phyloP scores from a whole-genome alignment of 2,329 filamentous ascomycete genomes.

The Taxawa tesnikishii region DNA sequence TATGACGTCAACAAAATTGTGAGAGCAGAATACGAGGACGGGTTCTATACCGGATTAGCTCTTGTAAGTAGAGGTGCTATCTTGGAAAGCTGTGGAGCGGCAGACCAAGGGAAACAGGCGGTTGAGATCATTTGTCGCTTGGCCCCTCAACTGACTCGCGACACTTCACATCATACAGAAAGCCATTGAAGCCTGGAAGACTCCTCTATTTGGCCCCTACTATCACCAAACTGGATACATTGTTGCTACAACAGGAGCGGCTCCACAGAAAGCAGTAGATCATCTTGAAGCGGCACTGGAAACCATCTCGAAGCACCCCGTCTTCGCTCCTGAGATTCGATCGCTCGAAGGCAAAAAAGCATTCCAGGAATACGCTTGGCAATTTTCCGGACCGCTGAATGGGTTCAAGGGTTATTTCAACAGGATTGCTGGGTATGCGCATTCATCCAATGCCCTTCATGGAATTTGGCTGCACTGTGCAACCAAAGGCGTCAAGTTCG shows the following conservation, averaged over 20 bases:
- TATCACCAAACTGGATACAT: constrained; percentile 41
- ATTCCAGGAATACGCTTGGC: constrained; percentile 33
- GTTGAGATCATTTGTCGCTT: neutral
- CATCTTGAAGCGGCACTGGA: constrained; percentile 32
- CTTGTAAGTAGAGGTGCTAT: constrained; percentile 32
- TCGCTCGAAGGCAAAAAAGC: constrained; percentile 24
- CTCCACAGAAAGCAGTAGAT: constrained; percentile 34
- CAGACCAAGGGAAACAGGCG: neutral
- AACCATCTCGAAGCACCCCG: constrained; percentile 27
- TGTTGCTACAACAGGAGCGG: constrained; percentile 36
- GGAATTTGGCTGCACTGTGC: constrained; percentile 33
- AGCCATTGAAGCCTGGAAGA: constrained; percentile 42
- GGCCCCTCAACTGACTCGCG: too few relatives aligned
- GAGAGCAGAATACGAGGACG: constrained; percentile 45
- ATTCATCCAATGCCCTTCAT: constrained; percentile 39
- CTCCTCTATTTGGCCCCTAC: constrained; percentile 40
- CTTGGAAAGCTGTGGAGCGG: too few relatives aligned
- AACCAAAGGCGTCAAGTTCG: constrained; percentile 28
- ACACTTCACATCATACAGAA: too few relatives aligned
- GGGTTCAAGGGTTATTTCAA: constrained; percentile 51
- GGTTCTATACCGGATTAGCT: constrained; percentile 43
- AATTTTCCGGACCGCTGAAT: constrained; percentile 31
- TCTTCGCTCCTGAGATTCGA: constrained; percentile 27
- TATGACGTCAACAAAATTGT: constrained; percentile 53
- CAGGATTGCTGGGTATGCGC: constrained; percentile 43